These are phyloP conservation scores for Penicillium sp. DNA, from an alignment of 2,329 filamentous ascomycete species.

Conservation along the genomic window DNA sequence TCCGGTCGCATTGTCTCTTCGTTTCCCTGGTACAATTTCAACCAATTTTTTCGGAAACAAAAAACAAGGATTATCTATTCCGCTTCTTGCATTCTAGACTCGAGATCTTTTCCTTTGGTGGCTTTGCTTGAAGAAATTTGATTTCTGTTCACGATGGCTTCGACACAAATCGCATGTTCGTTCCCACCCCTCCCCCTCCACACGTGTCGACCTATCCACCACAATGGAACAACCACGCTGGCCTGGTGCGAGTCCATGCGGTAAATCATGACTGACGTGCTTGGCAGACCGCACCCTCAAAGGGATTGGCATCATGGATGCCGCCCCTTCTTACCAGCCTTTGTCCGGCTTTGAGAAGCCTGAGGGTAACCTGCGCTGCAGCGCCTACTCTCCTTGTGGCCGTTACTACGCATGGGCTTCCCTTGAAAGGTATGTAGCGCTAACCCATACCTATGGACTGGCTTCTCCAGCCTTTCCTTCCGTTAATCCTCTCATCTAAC, in stretches of 20 bases:
- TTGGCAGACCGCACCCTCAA: slow-evolving; percentile 85
- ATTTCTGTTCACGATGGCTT: slow-evolving; percentile 65
- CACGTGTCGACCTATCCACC: not conserved
- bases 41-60: not conserved
- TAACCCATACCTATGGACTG: not conserved
- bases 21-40: not conserved
- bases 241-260: not conserved
- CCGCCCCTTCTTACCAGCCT: slow-evolving; percentile 82
- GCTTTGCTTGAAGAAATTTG: slow-evolving; percentile 16
- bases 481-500: too few relatives aligned
- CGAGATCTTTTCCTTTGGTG: slow-evolving; percentile 17
- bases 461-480: not conserved
- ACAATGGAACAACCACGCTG: not conserved
- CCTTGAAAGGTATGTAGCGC: slow-evolving; percentile 65
- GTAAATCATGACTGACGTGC: slow-evolving; percentile 23
- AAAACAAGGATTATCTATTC: not conserved
- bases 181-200: slow-evolving; percentile 22
- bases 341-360: slow-evolving; percentile 81
- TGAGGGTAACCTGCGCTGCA: slow-evolving; percentile 93
- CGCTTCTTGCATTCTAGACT: slow-evolving; percentile 1
- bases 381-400: slow-evolving; percentile 92
- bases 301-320: slow-evolving; percentile 91
- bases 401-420: slow-evolving; percentile 96
- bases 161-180: slow-evolving; percentile 89
- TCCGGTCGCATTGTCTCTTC: slow-evolving; percentile 3